phyloP scores from a whole-genome alignment of 495 filamentous ascomycete genomes.

The Aspergillus ostianus region DNA sequence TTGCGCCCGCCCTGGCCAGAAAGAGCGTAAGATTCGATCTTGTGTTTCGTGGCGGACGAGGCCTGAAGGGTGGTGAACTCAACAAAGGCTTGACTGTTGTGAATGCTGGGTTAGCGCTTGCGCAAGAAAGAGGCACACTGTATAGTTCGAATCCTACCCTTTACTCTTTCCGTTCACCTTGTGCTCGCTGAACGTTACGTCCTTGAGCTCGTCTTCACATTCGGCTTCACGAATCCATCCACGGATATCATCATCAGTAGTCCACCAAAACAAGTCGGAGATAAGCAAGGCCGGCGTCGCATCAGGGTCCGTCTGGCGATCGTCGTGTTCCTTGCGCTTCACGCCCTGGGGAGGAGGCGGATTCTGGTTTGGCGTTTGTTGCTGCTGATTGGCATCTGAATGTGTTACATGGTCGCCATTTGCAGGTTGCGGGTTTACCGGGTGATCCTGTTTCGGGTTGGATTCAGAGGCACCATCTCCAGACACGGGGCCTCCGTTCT shows the following conservation, averaged over 20 bases:
- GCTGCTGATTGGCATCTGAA: conserved; percentile 18
- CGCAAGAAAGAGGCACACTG: neutral
- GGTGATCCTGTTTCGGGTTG: conserved; percentile 22
- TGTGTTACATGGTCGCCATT: conserved; percentile 27
- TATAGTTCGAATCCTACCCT: conserved; percentile 58
- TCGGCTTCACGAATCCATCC: conserved; percentile 77
- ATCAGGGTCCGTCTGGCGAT: conserved; percentile 73
- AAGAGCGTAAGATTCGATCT: conserved; percentile 63
- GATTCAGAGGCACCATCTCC: conserved; percentile 18
- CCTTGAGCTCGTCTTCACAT: conserved; percentile 81
- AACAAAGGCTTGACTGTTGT: conserved; percentile 79
- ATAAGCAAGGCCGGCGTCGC: conserved; percentile 81
- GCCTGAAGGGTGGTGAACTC: conserved; percentile 83
- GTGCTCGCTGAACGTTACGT: conserved; percentile 94
- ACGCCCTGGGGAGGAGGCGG: conserved; percentile 58
- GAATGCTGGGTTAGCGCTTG: conserved; percentile 6
- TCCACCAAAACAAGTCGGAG: conserved; percentile 94
- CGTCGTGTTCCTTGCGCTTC: conserved; percentile 75
- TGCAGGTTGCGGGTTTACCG: conserved; percentile 13
- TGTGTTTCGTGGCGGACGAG: conserved; percentile 79
- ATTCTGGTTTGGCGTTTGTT: conserved; percentile 18
- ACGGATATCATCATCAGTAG: conserved; percentile 89
- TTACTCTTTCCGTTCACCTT: conserved; percentile 99
- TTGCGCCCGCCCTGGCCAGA: conserved; percentile 61
- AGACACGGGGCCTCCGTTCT: conserved; percentile 20